Conservation (phyloP, 2,329 filamentous ascomycete genomes). For the Alternaria burnsii region DNA sequence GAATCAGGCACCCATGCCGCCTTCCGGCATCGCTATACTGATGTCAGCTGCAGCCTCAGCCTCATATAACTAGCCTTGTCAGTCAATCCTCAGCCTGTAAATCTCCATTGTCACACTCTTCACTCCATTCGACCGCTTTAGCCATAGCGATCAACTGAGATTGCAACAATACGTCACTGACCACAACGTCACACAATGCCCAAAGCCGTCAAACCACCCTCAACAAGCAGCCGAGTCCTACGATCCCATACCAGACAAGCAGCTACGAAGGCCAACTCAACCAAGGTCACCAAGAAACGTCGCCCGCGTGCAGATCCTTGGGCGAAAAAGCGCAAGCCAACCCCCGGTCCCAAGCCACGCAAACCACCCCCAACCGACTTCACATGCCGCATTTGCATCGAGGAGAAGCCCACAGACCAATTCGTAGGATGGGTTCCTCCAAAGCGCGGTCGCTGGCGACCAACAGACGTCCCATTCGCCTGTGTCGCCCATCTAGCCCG, state of each 20-base stretch:
- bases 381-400: constrained; percentile 38
- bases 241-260: constrained; percentile 24
- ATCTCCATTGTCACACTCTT: background rate
- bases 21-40: background rate
- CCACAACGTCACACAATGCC: constrained; percentile 1
- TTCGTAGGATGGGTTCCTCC: constrained; percentile 32
- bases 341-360: constrained; percentile 18
- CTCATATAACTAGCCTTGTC: constrained; percentile 1
- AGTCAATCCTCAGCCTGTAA: background rate
- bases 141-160: background rate
- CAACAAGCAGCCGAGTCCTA: constrained; percentile 12
- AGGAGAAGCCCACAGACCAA: constrained; percentile 19
- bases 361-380: constrained; percentile 26
- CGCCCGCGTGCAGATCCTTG: constrained; percentile 31
- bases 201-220: background rate
- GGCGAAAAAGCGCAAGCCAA: constrained; percentile 31
- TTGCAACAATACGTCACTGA: background rate
- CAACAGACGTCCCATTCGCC: constrained; percentile 21
- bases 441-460: background rate
- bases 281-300: constrained; percentile 10
- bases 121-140: background rate
- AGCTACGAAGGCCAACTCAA: background rate
- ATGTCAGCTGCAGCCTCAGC: constrained; percentile 11
- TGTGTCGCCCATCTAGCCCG: constrained; percentile 37
- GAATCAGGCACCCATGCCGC: constrained; percentile 10